These are phyloP conservation scores for Pythium dissotocum DNA, from an alignment of 352 stramenopile genomes.

Conservation along the genomic window DNA sequence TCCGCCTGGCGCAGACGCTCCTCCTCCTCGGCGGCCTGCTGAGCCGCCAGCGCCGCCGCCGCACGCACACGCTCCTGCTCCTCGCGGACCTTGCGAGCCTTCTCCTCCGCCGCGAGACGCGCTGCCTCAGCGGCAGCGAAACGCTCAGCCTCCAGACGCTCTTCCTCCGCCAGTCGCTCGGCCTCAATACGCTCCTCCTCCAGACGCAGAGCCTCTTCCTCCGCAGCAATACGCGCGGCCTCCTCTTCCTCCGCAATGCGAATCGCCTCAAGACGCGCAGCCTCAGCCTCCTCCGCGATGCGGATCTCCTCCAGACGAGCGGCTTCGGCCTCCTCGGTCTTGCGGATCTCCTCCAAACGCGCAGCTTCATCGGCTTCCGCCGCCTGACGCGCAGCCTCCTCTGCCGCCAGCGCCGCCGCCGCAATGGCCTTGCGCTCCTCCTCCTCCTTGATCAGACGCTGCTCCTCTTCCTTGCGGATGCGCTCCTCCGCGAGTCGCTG, in stretches of 20 bases:
- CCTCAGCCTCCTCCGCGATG: constrained; percentile 33
- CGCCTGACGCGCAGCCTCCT: constrained; percentile 38
- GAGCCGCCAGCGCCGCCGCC: constrained; percentile 42
- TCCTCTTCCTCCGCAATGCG: constrained; percentile 29
- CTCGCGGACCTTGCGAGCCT: constrained; percentile 30
- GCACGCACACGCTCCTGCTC: constrained; percentile 47
- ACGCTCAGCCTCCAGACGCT: constrained; percentile 27
- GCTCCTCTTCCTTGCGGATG: constrained; percentile 23
- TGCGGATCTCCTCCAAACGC: constrained; percentile 19
- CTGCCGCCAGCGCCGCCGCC: constrained; percentile 33
- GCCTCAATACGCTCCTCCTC: constrained; percentile 25
- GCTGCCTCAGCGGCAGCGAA: constrained; percentile 27
- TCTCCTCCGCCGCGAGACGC: constrained; percentile 31
- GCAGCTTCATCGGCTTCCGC: constrained; percentile 34
- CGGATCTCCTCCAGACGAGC: constrained; percentile 24
- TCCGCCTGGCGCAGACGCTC: constrained; percentile 50
- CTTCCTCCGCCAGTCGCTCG: constrained; percentile 18
- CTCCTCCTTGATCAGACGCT: constrained; percentile 16
- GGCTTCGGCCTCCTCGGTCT: constrained; percentile 32
- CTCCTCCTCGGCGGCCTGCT: constrained; percentile 43
- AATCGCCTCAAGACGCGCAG: constrained; percentile 13
- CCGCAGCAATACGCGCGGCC: constrained; percentile 15
- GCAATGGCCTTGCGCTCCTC: constrained; percentile 22
- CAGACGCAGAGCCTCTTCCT: constrained; percentile 38
- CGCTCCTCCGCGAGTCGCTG: constrained; percentile 41